A percentile compares a stretch with the other conserved stretches of the same genome.
Evolutionary conservation across 2,329 filamentous ascomycete species (phyloP).

Genomic region (Hymenoscyphus fraxineus): DNA sequence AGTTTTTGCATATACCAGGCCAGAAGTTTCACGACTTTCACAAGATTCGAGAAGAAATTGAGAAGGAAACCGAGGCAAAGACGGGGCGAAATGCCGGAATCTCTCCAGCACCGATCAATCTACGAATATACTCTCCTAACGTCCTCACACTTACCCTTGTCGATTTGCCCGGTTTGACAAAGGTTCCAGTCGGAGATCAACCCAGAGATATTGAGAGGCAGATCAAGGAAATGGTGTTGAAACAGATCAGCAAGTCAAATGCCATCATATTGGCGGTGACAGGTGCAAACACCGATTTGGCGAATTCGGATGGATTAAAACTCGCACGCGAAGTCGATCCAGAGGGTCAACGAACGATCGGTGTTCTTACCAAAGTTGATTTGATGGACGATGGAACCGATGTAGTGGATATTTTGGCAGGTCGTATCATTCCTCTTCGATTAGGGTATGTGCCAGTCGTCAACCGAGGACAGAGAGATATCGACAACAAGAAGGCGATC

Average conservation of each 20-base stretch:
- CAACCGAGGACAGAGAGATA: slow-evolving; percentile 95
- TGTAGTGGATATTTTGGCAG: slow-evolving; percentile 96
- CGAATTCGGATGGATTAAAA: slow-evolving; percentile 97
- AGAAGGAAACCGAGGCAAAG: slow-evolving; percentile 92
- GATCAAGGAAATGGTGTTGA: slow-evolving; percentile 96
- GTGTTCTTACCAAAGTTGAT: slow-evolving; percentile 97
- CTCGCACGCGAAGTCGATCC: slow-evolving; percentile 94
- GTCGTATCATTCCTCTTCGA: slow-evolving; percentile 90
- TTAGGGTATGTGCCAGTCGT: slow-evolving; percentile 96
- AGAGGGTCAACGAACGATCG: slow-evolving; percentile 95
- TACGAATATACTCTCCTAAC: slow-evolving; percentile 97
- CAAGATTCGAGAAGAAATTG: slow-evolving; percentile 97
- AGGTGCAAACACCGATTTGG: slow-evolving; percentile 94
- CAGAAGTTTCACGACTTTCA: slow-evolving; percentile 98
- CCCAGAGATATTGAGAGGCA: slow-evolving; percentile 95
- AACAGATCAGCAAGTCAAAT: slow-evolving; percentile 98
- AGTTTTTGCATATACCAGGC: slow-evolving; percentile 95
- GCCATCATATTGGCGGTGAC: slow-evolving; percentile 97
- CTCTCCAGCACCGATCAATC: slow-evolving; percentile 92
- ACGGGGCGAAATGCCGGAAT: slow-evolving; percentile 96
- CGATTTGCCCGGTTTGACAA: slow-evolving; percentile 92
- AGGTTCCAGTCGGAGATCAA: slow-evolving; percentile 94
- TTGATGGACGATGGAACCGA: slow-evolving; percentile 98
- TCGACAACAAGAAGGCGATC: slow-evolving; percentile 96
- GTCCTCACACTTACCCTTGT: slow-evolving; percentile 95